These are phyloP conservation scores for Mycosphaerella sp. DNA, from an alignment of 2,329 filamentous ascomycete species.

Conservation along the genomic window DNA sequence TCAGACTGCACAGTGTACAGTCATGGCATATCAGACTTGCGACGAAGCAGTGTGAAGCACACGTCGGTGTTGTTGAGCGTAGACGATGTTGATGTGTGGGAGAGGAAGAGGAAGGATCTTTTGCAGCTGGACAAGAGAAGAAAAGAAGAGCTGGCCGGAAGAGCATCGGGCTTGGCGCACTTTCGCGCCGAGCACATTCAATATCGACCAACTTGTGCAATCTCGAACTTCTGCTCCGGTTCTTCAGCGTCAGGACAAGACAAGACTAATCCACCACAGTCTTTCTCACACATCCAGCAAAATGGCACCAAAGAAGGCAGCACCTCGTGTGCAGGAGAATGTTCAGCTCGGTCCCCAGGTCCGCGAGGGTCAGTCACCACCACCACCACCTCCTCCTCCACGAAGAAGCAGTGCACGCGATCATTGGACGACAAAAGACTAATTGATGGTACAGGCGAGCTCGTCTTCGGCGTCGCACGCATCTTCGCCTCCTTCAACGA, in stretches of 20 bases:
- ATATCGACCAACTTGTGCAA: neutral
- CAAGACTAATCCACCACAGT: constrained; percentile 10
- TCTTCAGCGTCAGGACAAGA: constrained; percentile 24
- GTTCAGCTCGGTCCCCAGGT: constrained; percentile 96
- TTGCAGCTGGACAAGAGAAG: constrained; percentile 1
- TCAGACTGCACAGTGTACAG: constrained; percentile 8
- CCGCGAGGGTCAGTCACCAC: constrained; percentile 68
- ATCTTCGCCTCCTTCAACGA: constrained; percentile 79
- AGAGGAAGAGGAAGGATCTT: constrained; percentile 9
- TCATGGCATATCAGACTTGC: constrained; percentile 5
- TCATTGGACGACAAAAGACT: constrained; percentile 15
- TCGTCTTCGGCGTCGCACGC: constrained; percentile 95
- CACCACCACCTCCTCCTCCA: no score
- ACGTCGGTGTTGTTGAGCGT: neutral
- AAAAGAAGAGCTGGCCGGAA: neutral
- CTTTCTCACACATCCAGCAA: constrained; percentile 31
- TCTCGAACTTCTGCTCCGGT: constrained; percentile 8
- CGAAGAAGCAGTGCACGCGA: constrained; percentile 6
- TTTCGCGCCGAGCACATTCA: constrained; percentile 6
- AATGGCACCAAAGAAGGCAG: constrained; percentile 93
- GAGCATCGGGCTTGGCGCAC: constrained; percentile 10
- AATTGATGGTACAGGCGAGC: constrained; percentile 60
- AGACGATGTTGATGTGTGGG: constrained; percentile 3
- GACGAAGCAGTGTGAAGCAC: neutral
- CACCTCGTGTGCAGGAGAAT: constrained; percentile 82